These are phyloP conservation scores for Dictyostelium intermedium DNA, from an alignment of 78 protist genomes.

Conservation along the genomic window DNA sequence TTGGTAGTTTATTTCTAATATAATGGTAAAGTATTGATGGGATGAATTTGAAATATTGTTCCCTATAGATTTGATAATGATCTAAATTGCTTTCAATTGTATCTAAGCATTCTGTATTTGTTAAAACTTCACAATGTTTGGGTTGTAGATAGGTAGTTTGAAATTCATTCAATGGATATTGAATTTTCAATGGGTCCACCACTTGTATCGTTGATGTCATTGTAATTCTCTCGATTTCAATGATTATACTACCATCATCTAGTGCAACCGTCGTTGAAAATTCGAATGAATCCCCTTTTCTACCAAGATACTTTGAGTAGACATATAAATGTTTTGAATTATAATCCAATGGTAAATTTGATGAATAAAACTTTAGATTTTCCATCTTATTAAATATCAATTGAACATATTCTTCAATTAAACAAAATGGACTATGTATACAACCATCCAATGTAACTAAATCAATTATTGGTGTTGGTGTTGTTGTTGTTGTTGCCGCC, in stretches of 20 bases:
- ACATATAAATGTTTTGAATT: background rate
- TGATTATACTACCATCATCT: conserved; percentile 11
- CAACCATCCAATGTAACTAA: background rate
- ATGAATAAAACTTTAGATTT: background rate
- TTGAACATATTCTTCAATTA: background rate
- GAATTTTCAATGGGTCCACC: background rate
- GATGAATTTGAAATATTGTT: too few relatives aligned
- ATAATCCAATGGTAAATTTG: background rate
- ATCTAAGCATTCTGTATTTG: too few relatives aligned
- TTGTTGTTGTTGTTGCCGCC: background rate
- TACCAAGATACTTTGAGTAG: background rate
- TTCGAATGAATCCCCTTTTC: background rate
- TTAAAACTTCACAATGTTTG: background rate
- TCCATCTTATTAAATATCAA: conserved; percentile 26
- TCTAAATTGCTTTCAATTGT: too few relatives aligned
- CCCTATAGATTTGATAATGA: too few relatives aligned
- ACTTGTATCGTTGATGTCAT: background rate
- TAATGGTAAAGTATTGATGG: background rate
- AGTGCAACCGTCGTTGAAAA: background rate
- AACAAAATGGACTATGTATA: conserved; percentile 17
- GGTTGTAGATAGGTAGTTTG: background rate
- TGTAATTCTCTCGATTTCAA: background rate
- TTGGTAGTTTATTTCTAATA: background rate
- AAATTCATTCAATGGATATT: background rate
- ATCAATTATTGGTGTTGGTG: background rate